phyloP scores from a whole-genome alignment of 202 grass and related monocot genomes.

The Zoysia matrella region DNA sequence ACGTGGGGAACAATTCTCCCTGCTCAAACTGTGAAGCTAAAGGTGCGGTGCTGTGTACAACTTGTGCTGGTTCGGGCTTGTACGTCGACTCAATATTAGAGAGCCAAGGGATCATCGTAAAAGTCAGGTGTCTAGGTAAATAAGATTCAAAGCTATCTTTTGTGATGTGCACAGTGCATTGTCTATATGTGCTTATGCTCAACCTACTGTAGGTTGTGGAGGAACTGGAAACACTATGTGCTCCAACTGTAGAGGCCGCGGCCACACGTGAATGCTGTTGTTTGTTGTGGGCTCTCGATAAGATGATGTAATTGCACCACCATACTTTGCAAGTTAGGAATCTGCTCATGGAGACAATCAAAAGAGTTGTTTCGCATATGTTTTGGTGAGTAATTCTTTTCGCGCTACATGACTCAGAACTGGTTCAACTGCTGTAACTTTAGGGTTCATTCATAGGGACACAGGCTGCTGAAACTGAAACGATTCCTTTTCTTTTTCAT shows the following conservation, averaged over 20 bases:
- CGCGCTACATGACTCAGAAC: background rate
- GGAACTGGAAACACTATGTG: conserved; percentile 95
- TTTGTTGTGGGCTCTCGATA: background rate
- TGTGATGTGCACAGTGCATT: background rate
- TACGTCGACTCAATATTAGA: too few species aligned
- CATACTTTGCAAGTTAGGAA: background rate
- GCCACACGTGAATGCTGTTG: conserved; percentile 49
- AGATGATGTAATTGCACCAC: background rate
- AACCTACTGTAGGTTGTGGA: conserved; percentile 69
- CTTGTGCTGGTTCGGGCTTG: conserved; percentile 82
- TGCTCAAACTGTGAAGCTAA: conserved; percentile 73
- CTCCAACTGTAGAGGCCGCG: conserved; percentile 72
- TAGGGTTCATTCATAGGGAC: background rate
- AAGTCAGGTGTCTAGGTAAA: too few species aligned
- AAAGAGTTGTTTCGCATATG: background rate
- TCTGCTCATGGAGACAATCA: background rate
- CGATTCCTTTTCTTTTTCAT: background rate
- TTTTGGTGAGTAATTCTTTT: background rate
- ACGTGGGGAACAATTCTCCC: conserved; percentile 70
- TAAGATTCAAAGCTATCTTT: background rate
- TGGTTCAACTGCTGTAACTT: background rate
- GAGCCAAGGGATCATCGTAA: too few species aligned
- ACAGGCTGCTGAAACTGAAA: background rate
- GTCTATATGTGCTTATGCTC: conserved; percentile 5
- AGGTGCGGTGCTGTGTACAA: conserved; percentile 75